phyloP scores from a whole-genome alignment of 225 moss, liverwort and hornwort genomes.

The Bryoerythrophyllum caledonicum region DNA sequence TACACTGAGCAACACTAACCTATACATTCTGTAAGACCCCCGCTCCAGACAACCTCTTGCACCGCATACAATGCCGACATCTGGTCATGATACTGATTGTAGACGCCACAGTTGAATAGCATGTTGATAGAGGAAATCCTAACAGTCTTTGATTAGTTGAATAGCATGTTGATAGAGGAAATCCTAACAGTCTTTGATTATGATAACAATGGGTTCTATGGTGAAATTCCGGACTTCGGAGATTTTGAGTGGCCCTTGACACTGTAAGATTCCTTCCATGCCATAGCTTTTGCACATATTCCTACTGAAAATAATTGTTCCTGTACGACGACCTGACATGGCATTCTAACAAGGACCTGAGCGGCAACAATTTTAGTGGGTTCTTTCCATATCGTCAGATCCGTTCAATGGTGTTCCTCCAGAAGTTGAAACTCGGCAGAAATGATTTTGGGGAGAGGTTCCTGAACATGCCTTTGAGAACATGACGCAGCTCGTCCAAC shows the following conservation, averaged over 20 bases:
- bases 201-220: slow-evolving; percentile 9
- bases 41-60: background rate
- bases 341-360: slow-evolving; percentile 2
- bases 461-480: background rate
- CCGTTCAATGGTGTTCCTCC: slow-evolving; percentile 6
- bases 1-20: background rate
- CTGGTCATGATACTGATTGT: background rate
- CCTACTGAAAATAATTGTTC: no score
- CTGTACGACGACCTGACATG: background rate
- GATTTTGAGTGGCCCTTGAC: background rate
- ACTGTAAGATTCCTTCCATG: slow-evolving; percentile 3
- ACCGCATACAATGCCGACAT: no score
- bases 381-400: slow-evolving; percentile 8
- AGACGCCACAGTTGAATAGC: background rate
- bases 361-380: slow-evolving; percentile 2
- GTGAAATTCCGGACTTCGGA: background rate
- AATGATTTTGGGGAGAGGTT: background rate
- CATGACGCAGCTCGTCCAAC: slow-evolving; percentile 7
- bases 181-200: background rate
- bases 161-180: background rate
- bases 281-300: background rate
- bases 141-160: no score
- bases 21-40: background rate
- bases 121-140: background rate
- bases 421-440: slow-evolving; percentile 1